Conservation (phyloP, 2,329 filamentous ascomycete genomes). For the Pseudonectria foliicola region DNA sequence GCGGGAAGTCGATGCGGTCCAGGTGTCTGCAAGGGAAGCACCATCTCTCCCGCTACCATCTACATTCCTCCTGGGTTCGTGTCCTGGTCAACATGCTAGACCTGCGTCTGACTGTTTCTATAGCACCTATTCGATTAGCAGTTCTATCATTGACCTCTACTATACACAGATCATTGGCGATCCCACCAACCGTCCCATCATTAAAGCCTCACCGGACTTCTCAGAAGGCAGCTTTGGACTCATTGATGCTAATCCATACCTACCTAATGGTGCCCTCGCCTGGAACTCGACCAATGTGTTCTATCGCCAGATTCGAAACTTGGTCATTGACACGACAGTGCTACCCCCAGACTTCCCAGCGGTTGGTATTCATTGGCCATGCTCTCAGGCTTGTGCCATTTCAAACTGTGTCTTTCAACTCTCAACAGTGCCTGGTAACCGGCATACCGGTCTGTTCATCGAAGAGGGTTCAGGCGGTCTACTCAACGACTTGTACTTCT, state of each 20-base stretch:
- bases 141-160: constrained; percentile 67
- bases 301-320: constrained; percentile 51
- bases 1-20: constrained; percentile 17
- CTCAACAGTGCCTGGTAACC: constrained; percentile 36
- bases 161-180: constrained; percentile 75
- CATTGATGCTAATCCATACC: constrained; percentile 42
- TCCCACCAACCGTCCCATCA: constrained; percentile 47
- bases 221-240: constrained; percentile 32
- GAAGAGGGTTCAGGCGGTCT: constrained; percentile 60
- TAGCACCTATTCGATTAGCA: constrained; percentile 61
- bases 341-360: constrained; percentile 38
- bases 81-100: constrained; percentile 15
- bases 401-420: constrained; percentile 52
- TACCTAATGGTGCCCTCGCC: constrained; percentile 29
- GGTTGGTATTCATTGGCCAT: constrained; percentile 60
- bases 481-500: constrained; percentile 62
- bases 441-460: constrained; percentile 53
- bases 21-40: constrained; percentile 23
- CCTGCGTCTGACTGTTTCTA: constrained; percentile 2
- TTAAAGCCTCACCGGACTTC: constrained; percentile 48
- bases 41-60: constrained; percentile 30
- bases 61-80: constrained; percentile 32
- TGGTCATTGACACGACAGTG: constrained; percentile 47
- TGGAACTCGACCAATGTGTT: constrained; percentile 54
- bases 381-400: constrained; percentile 55